Evolutionary conservation across 352 stramenopile species (phyloP), one percentile per base, ranked within the genome.

Genomic region (Globisporangium paroecandrum): DNA sequence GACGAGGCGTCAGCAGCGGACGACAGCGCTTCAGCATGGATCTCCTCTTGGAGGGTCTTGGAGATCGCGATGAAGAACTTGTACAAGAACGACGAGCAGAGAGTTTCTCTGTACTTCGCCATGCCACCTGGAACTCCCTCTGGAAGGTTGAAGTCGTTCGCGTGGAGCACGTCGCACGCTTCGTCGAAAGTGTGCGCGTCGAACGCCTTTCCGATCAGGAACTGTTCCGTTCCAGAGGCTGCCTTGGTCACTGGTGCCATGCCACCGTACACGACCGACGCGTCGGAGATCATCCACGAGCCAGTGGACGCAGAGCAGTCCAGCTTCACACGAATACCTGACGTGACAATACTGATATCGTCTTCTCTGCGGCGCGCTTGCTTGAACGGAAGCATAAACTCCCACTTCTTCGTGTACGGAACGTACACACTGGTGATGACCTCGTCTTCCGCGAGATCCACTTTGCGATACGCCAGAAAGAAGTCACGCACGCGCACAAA

Each of bases 271-370:
- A 90, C 79, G 18, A 84, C 47, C 12, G 82, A 88, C 1, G 78
- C 81, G 46, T 89, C 75, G 1, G 74, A 54, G 36, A 93, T 90
- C 3, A 74, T 91, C 76, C 87, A 98, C 8, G 86, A 78, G n/a
- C 87, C 85, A 66, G 93, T 90, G 12, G 68, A 38, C 55, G 18
- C 82, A 71, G 59, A 85, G 9, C 76, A 81, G 41, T 83, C 75
- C 9, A 98, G 71, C 38, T 79, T 74, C 4, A 99, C 82, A 10
- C 90, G 87, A 73, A 99, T 97, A 18, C 94, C 94, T 3, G 87
- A 85, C 1, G 95, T 99, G 51, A 99, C 96, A 69, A 99, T 99
- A 67, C 85, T 97, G 61, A 99, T 99, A 74, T 99, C 97, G 77
- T 99, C 97, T 76, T 99, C 96, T 20, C 96, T 80, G 41, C 97